phyloP scores from a whole-genome alignment of 306 rosid species.

The Boehmeria nivea region DNA sequence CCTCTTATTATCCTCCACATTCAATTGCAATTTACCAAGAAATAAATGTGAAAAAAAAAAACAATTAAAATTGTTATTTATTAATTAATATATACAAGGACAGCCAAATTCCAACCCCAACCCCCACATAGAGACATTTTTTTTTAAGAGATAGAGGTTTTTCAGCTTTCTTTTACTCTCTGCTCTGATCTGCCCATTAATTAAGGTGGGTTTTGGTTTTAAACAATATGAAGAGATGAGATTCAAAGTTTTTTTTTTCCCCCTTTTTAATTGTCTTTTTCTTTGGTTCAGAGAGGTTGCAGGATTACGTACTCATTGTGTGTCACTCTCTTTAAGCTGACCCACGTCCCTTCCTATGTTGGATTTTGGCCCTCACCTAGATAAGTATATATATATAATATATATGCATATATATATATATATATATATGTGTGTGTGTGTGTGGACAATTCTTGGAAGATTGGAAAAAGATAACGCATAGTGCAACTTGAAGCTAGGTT shows the following conservation, averaged over 20 bases:
- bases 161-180: background rate
- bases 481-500: no score
- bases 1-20: background rate
- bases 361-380: conserved; percentile 24
- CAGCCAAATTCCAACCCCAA: background rate
- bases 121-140: background rate
- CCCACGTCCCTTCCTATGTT: conserved; percentile 29
- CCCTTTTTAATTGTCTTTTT: conserved; percentile 30
- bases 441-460: no score
- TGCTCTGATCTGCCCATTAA: background rate
- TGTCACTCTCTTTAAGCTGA: conserved; percentile 38
- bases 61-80: background rate
- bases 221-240: background rate
- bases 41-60: background rate
- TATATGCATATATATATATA: background rate
- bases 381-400: background rate
- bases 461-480: no score
- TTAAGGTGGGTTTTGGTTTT: conserved; percentile 30
- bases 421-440: no score
- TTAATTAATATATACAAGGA: background rate
- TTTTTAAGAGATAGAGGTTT: background rate
- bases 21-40: conserved; percentile 3
- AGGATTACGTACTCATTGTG: conserved; percentile 29
- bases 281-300: conserved; percentile 30
- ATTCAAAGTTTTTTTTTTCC: background rate